Evolutionary conservation across 768 basidiomycete species (phyloP), one percentile per base, ranked within the genome.

Genomic region (Boletus vinaceobasis): DNA sequence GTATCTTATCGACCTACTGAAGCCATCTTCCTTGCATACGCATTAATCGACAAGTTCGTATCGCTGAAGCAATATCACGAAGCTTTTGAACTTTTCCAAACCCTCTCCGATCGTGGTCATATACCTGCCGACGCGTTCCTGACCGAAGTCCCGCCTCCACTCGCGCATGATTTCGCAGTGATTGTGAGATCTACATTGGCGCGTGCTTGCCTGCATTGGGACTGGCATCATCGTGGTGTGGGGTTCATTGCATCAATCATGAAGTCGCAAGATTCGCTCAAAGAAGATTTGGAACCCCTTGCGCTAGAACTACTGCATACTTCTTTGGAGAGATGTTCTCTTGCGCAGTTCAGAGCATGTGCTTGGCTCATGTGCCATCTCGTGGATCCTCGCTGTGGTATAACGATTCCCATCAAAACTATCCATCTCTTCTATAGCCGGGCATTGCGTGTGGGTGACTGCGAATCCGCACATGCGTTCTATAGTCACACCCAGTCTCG

Each of bases 181-280:
- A 79, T 86, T 48, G 69, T 87, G 23, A 70, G 73, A 23, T 72
- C 77, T 26, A 74, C 80, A 13, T 64, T 86, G 33, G 73, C 80
- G 10, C 76, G 77, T 43, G 74, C 85, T 7, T 79, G 81, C 57
- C 60, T 83, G 37, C 73, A 79, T 57, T 85, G 81, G 80, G 71
- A 77, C 39, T 85, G 81, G 82, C 69, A 73, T 46, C 51, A 61
- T 27, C 70, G 75, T 37, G 81, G 80, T 2, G 63, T 74, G 13
- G 60, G 52, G 8, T 66, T 84, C 31, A 63, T 84, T 42, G 63
- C 61, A 4, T 58, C 65, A 7, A 64, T 65, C 50, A 57, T 72
- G 50, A 50, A 63, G 42, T 63, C 62, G 23, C 62, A 58, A 53
- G 58, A 65, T 52, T 56, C 60, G 4, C 52, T 62, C 40, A 64